Evolutionary conservation across 2,329 filamentous ascomycete genomes (phyloP).

Genomic region (Dothiorella sarmentorum): DNA sequence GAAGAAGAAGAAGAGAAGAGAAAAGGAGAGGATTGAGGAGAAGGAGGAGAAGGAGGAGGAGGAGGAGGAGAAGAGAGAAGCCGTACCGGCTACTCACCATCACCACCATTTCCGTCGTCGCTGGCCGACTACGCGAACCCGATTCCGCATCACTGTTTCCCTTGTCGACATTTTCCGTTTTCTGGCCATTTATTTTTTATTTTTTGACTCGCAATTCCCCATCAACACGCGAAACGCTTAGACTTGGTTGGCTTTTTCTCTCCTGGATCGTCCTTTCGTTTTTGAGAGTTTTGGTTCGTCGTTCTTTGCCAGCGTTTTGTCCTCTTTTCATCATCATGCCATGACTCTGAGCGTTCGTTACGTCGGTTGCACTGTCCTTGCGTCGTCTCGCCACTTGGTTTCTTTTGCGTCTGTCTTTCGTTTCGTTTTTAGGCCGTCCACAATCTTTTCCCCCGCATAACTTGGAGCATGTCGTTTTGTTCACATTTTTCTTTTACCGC

Average conservation of each 20-base stretch:
- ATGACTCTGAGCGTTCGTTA: conserved; percentile 7
- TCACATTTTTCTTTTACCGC: neutral
- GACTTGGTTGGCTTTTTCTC: neutral
- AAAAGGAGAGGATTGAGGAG: conserved; percentile 11
- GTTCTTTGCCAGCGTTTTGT: neutral
- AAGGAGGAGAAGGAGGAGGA: conserved; percentile 17
- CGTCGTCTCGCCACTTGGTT: neutral
- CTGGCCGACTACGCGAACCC: neutral
- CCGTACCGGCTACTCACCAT: neutral
- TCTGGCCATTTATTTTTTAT: neutral
- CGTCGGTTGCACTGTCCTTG: too few species aligned
- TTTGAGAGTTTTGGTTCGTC: too few species aligned
- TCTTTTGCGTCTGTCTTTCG: neutral
- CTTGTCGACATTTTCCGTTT: neutral
- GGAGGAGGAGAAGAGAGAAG: neutral
- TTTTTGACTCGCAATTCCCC: neutral
- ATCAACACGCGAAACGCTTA: neutral
- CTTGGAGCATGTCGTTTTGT: neutral
- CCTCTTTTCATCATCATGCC: neutral
- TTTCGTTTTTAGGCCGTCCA: neutral
- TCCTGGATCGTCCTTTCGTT: neutral
- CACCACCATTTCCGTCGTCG: neutral
- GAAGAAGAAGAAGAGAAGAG: neutral
- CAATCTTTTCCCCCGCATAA: neutral
- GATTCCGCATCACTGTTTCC: neutral